These are phyloP conservation scores for Magnolia officinalis DNA, from an alignment of 164 flowering plant genomes.

Conservation along the genomic window DNA sequence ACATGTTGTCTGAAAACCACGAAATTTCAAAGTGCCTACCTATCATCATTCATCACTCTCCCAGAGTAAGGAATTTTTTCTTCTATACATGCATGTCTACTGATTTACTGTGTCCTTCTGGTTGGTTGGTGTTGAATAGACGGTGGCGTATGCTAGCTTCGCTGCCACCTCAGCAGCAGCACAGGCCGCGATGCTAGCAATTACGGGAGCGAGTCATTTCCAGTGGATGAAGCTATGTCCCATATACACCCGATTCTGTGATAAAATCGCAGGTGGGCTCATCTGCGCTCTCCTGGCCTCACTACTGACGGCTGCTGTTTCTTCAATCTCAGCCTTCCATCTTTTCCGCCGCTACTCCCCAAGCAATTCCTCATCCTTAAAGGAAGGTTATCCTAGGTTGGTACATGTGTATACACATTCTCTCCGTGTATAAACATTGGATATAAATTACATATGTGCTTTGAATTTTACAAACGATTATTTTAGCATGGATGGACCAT, in stretches of 20 bases:
- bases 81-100: no score
- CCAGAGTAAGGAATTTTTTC: no score
- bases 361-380: slow-evolving; percentile 37
- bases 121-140: slow-evolving; percentile 23
- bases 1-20: no score
- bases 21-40: no score
- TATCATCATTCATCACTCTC: no score
- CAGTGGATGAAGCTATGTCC: slow-evolving; percentile 77
- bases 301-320: slow-evolving; percentile 30
- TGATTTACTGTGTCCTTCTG: no score
- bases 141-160: slow-evolving; percentile 43
- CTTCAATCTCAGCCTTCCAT: slow-evolving; percentile 54
- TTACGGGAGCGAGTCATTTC: slow-evolving; percentile 40
- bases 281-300: slow-evolving; percentile 34
- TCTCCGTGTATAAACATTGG: neutral
- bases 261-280: slow-evolving; percentile 56
- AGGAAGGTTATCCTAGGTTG: neutral
- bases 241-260: slow-evolving; percentile 62
- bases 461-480: no score
- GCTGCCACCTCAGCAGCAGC: slow-evolving; percentile 39
- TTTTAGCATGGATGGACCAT: no score
- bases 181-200: slow-evolving; percentile 41
- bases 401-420: neutral
- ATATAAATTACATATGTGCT: neutral
- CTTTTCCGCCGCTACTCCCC: slow-evolving; percentile 68